Evolutionary conservation across 768 basidiomycete species (phyloP).

Genomic region (Agaricus subrufescens): DNA sequence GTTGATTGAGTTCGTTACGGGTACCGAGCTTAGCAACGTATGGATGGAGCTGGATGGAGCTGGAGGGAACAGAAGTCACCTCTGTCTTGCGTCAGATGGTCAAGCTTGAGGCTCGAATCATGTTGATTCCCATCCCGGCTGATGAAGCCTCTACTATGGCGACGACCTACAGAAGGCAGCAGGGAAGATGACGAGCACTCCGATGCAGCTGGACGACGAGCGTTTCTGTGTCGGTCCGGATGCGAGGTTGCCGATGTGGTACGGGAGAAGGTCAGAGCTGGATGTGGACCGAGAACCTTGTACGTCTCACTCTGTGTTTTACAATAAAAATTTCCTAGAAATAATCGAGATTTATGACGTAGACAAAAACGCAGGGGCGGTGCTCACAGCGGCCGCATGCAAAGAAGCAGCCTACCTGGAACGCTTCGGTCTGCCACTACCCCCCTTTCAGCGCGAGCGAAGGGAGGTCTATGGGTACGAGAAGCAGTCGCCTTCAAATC

Average conservation of each 20-base stretch:
- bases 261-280: slow-evolving; percentile 43
- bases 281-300: slow-evolving; percentile 49
- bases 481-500: slow-evolving; percentile 16
- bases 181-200: slow-evolving; percentile 17
- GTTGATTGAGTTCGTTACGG: slow-evolving; percentile 39
- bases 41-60: slow-evolving; percentile 21
- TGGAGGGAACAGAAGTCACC: slow-evolving; percentile 31
- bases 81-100: slow-evolving; percentile 40
- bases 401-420: slow-evolving; percentile 47
- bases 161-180: slow-evolving; percentile 36
- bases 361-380: slow-evolving; percentile 40
- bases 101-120: slow-evolving; percentile 40
- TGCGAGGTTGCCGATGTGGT: slow-evolving; percentile 38
- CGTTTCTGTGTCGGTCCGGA: slow-evolving; percentile 45
- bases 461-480: too few species aligned
- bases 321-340: slow-evolving; percentile 15
- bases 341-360: slow-evolving; percentile 20
- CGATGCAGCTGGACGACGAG: slow-evolving; percentile 25
- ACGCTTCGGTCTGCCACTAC: slow-evolving; percentile 25
- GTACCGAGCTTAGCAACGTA: slow-evolving; percentile 35
- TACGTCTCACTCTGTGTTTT: slow-evolving; percentile 30
- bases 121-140: slow-evolving; percentile 38
- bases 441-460: too few species aligned
- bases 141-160: slow-evolving; percentile 37
- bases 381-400: slow-evolving; percentile 32